A percentile compares a stretch with the other conserved stretches of the same genome.
Conservation (phyloP, 108 stramenopile genomes). For the Licmophora abbreviata region DNA sequence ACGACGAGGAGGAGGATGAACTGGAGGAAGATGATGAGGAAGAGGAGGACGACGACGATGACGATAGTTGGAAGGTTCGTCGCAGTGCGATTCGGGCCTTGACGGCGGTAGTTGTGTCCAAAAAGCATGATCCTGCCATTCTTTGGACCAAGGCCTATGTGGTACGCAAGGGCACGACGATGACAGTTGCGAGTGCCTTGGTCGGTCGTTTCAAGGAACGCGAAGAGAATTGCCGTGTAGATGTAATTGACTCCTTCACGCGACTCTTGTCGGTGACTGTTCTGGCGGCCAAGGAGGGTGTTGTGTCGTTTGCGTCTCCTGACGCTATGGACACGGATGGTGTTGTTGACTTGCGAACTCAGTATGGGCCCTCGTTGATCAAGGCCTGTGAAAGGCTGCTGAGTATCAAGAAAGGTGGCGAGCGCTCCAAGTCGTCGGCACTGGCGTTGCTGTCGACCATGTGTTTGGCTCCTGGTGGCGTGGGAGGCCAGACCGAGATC, state of each 20-base stretch:
- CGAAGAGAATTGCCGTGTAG: conserved; percentile 97
- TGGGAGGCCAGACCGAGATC: conserved; percentile 65
- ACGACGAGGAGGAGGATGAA: conserved; percentile 50
- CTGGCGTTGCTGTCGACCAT: conserved; percentile 63
- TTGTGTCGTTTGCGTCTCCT: conserved; percentile 16
- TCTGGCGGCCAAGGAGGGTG: conserved; percentile 24
- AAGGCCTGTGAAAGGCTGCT: conserved; percentile 76
- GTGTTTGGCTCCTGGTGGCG: conserved; percentile 63
- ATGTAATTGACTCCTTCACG: conserved; percentile 83
- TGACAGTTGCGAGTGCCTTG: conserved; percentile 66
- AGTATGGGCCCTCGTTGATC: conserved; percentile 57
- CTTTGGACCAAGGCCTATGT: conserved; percentile 56
- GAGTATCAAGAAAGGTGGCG: conserved; percentile 66
- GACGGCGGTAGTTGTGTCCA: conserved; percentile 57
- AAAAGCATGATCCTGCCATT: conserved; percentile 58
- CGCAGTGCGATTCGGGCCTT: conserved; percentile 74
- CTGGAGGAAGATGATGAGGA: conserved; percentile 69
- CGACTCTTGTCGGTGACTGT: conserved; percentile 68
- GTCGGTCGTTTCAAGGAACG: conserved; percentile 92
- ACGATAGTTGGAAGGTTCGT: conserved; percentile 96
- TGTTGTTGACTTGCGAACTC: conserved; percentile 52
- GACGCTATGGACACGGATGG: conserved; percentile 29
- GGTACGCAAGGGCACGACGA: conserved; percentile 41
- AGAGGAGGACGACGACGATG: conserved; percentile 88
- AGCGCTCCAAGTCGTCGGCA: conserved; percentile 72